These are phyloP conservation scores for Aspergillus kassunensis DNA, from an alignment of 495 filamentous ascomycete species.

Conservation along the genomic window DNA sequence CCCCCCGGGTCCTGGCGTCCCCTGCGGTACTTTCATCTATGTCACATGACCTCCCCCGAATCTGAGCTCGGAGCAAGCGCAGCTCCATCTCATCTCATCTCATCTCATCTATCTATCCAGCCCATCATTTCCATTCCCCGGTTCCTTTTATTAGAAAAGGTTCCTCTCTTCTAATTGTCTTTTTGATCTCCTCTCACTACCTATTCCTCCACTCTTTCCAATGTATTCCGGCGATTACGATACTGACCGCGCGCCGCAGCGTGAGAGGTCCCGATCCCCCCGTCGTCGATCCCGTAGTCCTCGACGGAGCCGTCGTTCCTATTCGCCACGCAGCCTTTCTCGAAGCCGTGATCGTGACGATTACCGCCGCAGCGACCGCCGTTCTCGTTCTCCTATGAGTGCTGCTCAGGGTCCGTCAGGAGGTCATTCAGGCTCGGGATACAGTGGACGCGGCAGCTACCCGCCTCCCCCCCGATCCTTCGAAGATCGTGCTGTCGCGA, in stretches of 20 bases:
- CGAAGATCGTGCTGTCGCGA: constrained; percentile 79
- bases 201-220: constrained; percentile 20
- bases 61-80: too few species aligned
- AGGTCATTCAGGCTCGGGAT: constrained; percentile 58
- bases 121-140: background rate
- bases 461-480: constrained; percentile 64
- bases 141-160: too few species aligned
- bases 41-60: constrained; percentile 14
- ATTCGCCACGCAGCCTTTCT: constrained; percentile 89
- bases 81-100: background rate
- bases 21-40: constrained; percentile 8
- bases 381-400: constrained; percentile 83
- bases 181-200: background rate
- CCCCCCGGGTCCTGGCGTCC: constrained; percentile 4
- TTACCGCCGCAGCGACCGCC: constrained; percentile 75
- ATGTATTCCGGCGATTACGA: constrained; percentile 33
- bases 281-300: constrained; percentile 81
- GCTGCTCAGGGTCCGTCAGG: constrained; percentile 65
- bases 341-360: constrained; percentile 86
- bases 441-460: constrained; percentile 54
- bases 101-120: too few species aligned
- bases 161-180: constrained; percentile 1
- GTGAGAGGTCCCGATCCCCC: constrained; percentile 92
- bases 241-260: constrained; percentile 59
- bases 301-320: constrained; percentile 75